These are phyloP conservation scores for Fragilariopsis cylindrus DNA, from an alignment of 108 stramenopile species.

Conservation along the genomic window DNA sequence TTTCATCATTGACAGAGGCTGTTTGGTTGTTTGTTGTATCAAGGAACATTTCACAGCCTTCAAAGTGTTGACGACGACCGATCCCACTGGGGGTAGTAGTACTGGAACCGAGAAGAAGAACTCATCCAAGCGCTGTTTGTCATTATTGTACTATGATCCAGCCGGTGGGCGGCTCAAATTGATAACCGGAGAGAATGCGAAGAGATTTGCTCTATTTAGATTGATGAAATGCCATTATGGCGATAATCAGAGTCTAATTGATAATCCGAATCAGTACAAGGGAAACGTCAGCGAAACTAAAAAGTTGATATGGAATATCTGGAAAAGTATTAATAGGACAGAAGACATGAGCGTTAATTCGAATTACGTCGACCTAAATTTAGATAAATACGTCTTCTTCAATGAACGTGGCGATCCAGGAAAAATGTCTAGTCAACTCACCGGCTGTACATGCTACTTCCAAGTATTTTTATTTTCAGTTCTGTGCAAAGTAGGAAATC, in stretches of 20 bases:
- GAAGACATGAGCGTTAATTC: conserved; percentile 9
- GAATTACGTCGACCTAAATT: conserved; percentile 11
- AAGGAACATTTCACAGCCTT: conserved; percentile 38
- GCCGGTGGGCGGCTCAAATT: conserved; percentile 8
- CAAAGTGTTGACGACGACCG: conserved; percentile 12
- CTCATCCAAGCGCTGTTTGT: neutral
- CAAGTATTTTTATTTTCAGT: conserved; percentile 34
- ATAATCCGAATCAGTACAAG: conserved; percentile 33
- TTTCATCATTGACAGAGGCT: conserved; percentile 16
- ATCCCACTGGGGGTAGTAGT: neutral
- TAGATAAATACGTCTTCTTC: conserved; percentile 21
- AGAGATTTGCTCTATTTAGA: conserved; percentile 16
- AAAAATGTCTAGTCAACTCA: conserved; percentile 35
- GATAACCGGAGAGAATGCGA: conserved; percentile 18
- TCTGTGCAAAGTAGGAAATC: conserved; percentile 27
- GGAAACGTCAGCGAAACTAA: conserved; percentile 15
- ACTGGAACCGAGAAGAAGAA: neutral
- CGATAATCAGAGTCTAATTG: conserved; percentile 30
- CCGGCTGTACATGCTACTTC: conserved; percentile 39
- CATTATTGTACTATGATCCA: conserved; percentile 33
- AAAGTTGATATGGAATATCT: conserved; percentile 23
- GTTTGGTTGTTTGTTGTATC: conserved; percentile 32
- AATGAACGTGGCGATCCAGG: conserved; percentile 21
- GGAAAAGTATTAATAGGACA: conserved; percentile 30
- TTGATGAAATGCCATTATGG: conserved; percentile 41